Evolutionary conservation across 106 monocot genomes (phyloP).

Genomic region (Dactylorhiza incarnata): DNA sequence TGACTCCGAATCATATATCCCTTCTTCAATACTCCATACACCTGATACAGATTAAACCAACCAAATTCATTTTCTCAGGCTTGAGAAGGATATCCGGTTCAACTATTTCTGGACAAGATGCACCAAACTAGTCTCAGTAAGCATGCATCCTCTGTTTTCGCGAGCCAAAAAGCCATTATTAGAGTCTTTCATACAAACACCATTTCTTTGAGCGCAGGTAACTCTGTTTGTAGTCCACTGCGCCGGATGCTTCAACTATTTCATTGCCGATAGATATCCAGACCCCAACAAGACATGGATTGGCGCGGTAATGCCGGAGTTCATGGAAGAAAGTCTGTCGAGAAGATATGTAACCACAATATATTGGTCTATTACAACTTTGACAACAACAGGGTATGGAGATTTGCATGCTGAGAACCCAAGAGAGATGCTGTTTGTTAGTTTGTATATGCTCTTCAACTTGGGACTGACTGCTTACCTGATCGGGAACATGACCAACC

Average conservation of each 20-base stretch:
- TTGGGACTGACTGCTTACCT: constrained; percentile 87
- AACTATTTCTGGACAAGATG: constrained; percentile 90
- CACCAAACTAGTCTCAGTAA: constrained; percentile 82
- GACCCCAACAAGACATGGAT: constrained; percentile 77
- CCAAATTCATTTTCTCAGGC: constrained; percentile 22
- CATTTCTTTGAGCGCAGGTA: constrained; percentile 30
- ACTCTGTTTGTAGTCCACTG: constrained; percentile 88
- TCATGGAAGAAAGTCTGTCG: constrained; percentile 47
- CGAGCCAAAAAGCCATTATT: neutral
- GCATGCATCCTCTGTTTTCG: constrained; percentile 4
- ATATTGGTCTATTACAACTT: constrained; percentile 97
- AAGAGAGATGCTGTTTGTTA: constrained; percentile 76
- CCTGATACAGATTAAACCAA: too few relatives aligned
- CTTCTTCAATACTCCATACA: too few relatives aligned
- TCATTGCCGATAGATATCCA: constrained; percentile 75
- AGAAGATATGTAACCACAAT: constrained; percentile 74
- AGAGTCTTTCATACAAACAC: neutral
- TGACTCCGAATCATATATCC: neutral
- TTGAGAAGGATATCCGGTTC: constrained; percentile 86
- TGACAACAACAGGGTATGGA: constrained; percentile 92
- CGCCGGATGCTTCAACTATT: constrained; percentile 91
- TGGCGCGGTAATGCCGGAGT: constrained; percentile 49
- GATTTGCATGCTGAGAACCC: constrained; percentile 84
- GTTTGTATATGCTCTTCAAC: constrained; percentile 87
- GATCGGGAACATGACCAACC: constrained; percentile 96